Evolutionary conservation across 1,284 basidiomycete species (phyloP).

Genomic region (Ceratorhiza oryzae-sativae): DNA sequence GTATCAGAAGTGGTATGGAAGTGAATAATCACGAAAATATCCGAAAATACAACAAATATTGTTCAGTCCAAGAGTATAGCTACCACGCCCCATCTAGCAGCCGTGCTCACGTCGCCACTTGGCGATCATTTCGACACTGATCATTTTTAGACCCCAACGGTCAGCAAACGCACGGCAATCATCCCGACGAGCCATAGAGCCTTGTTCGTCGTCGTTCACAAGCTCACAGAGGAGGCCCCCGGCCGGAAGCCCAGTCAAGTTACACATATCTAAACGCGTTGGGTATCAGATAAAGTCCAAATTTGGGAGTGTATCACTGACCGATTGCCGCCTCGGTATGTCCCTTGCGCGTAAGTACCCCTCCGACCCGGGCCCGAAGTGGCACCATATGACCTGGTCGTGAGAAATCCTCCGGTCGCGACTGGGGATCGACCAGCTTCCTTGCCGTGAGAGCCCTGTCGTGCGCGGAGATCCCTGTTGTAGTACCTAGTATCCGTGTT

Average conservation of each 20-base stretch:
- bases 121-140: slow-evolving; percentile 80
- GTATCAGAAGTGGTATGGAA: neutral
- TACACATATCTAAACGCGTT: slow-evolving; percentile 72
- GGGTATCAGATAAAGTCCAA: slow-evolving; percentile 17
- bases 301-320: slow-evolving; percentile 47
- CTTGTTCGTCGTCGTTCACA: slow-evolving; percentile 89
- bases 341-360: slow-evolving; percentile 83
- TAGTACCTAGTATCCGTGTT: slow-evolving; percentile 67
- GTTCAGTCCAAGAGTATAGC: neutral
- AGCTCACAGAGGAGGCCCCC: slow-evolving; percentile 94
- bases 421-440: slow-evolving; percentile 64
- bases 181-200: slow-evolving; percentile 95
- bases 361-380: slow-evolving; percentile 84
- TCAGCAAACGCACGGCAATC: slow-evolving; percentile 94
- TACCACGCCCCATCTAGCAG: neutral
- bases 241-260: slow-evolving; percentile 74
- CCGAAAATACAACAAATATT: slow-evolving; percentile 5
- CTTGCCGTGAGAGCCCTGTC: slow-evolving; percentile 90
- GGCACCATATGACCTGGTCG: slow-evolving; percentile 97
- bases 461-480: slow-evolving; percentile 96
- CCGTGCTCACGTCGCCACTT: slow-evolving; percentile 48
- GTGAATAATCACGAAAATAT: neutral
- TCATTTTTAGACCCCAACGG: slow-evolving; percentile 89
- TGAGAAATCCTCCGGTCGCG: slow-evolving; percentile 77
- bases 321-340: slow-evolving; percentile 91